Percentiles rank a stretch among this genome's conserved stretches.
Evolutionary conservation across 2,329 filamentous ascomycete genomes (phyloP).

Genomic region (Fusarium cyanostomum): DNA sequence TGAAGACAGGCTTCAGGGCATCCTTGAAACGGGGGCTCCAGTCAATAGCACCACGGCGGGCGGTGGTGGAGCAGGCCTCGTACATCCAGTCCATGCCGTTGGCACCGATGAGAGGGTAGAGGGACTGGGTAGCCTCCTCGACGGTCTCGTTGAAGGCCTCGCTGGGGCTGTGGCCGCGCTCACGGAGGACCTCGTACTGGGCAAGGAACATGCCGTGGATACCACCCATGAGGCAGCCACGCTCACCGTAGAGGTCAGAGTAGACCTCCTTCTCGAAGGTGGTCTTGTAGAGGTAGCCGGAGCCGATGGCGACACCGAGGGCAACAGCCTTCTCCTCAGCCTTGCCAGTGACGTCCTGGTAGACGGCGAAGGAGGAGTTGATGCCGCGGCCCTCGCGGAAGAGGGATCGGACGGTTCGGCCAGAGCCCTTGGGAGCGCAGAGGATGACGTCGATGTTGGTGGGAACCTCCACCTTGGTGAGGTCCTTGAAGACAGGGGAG

Average conservation of each 20-base stretch:
- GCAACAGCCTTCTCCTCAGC: slow-evolving; percentile 98
- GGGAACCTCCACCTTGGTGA: slow-evolving; percentile 98
- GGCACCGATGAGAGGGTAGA: slow-evolving; percentile 96
- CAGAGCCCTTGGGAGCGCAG: slow-evolving; percentile 98
- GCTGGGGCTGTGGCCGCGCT: slow-evolving; percentile 95
- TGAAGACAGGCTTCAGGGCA: slow-evolving; percentile 98
- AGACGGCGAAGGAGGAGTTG: slow-evolving; percentile 99
- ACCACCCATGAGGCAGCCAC: slow-evolving; percentile 99
- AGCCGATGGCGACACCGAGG: slow-evolving; percentile 95
- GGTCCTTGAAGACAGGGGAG: slow-evolving; percentile 99
- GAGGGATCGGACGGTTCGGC: slow-evolving; percentile 96
- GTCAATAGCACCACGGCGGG: slow-evolving; percentile 97
- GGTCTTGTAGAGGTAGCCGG: slow-evolving; percentile 99
- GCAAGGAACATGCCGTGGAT: slow-evolving; percentile 99
- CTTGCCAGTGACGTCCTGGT: slow-evolving; percentile 97
- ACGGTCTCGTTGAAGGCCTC: slow-evolving; percentile 99
- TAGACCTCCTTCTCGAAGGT: slow-evolving; percentile 99
- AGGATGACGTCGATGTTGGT: slow-evolving; percentile 98
- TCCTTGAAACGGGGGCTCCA: slow-evolving; percentile 98
- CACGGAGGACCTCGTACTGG: slow-evolving; percentile 99
- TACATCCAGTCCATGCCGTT: slow-evolving; percentile 99
- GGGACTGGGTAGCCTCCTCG: slow-evolving; percentile 97
- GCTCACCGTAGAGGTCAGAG: slow-evolving; percentile 99
- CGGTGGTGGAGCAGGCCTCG: slow-evolving; percentile 98
- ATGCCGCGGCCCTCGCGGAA: slow-evolving; percentile 99